Conservation (phyloP, 257 asterid species). For the Penstemon newberryi region DNA sequence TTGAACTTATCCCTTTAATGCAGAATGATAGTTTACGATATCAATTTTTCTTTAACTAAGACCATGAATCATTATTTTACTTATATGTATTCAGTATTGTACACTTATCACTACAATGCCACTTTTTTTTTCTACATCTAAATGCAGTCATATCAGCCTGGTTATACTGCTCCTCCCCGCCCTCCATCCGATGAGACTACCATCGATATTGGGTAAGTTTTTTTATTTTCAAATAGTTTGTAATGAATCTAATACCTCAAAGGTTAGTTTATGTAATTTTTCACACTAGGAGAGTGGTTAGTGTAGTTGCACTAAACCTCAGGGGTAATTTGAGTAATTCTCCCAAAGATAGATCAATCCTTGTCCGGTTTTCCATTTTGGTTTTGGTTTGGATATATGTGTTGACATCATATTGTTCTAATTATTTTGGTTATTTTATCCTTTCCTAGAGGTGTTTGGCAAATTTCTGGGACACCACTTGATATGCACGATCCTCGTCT, state of each 20-base stretch:
- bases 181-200: conserved; percentile 72
- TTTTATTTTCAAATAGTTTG: background rate
- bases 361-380: background rate
- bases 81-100: background rate
- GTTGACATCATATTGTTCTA: conserved; percentile 15
- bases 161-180: conserved; percentile 82
- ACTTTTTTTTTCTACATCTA: conserved; percentile 15
- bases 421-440: conserved; percentile 15
- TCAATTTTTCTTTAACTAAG: background rate
- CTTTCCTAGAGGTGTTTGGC: conserved; percentile 83
- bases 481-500: conserved; percentile 86
- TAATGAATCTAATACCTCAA: no score
- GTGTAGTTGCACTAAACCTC: no score
- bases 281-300: no score
- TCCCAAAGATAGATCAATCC: background rate
- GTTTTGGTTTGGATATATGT: conserved; percentile 3
- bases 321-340: no score
- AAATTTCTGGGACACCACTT: conserved; percentile 74
- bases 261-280: no score
- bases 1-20: background rate
- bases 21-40: background rate
- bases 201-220: conserved; percentile 79
- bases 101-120: conserved; percentile 1
- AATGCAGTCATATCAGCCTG: conserved; percentile 82
- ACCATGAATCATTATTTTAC: background rate